Evolutionary conservation across 306 rosid genomes (phyloP), one percentile per base, ranked within the genome.

Genomic region (Cyclanthera cordifolia): DNA sequence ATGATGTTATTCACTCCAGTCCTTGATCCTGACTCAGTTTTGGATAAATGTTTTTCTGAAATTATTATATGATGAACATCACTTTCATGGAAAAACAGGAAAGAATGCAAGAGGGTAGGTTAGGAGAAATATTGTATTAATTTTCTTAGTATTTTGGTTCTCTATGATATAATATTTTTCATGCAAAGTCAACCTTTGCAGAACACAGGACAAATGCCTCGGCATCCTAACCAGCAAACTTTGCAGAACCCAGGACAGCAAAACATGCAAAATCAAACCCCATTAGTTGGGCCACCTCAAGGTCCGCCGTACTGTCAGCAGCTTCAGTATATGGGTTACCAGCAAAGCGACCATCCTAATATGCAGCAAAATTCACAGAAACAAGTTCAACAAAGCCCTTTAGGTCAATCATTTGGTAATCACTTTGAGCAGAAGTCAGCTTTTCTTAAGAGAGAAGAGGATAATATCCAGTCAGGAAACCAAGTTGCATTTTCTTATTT

Each of bases 401-500:
- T 81, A 39, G 85, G 78, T 65, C 95, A 79, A 34, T 74, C 84
- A 59, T 82, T 70, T 76, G 82, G 79, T 67, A 90, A 78, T 74
- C 99, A 83, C 16, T 90, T 78, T 23, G 96, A 87, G 68, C 85
- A 76, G 73, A 2, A 83, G 37, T 66, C 58, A 1, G 75, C 74
- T 37, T 72, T 87, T 0, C 87, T 76, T 45, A 73, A 70, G 69
- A 43, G 70, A 64, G 96, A 89, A 66, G 96, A 93, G 60, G 71
- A 67, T 4, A 95, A 87, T 68, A 80, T 82, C 72, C 90, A 86
- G 70, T 81, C 76, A 73, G 85, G 89, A 75, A 82, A 73, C 57
- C 99, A 86, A 73, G 82, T 85, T 69, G 91, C 86, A 53, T 78
- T 76, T 81, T 85, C 98, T 5, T 87, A 96, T 66, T 83, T 93